Evolutionary conservation across 805 yeast genomes (phyloP), one percentile per base, ranked within the genome.

Genomic region (Schwanniomyces polymorphus): DNA sequence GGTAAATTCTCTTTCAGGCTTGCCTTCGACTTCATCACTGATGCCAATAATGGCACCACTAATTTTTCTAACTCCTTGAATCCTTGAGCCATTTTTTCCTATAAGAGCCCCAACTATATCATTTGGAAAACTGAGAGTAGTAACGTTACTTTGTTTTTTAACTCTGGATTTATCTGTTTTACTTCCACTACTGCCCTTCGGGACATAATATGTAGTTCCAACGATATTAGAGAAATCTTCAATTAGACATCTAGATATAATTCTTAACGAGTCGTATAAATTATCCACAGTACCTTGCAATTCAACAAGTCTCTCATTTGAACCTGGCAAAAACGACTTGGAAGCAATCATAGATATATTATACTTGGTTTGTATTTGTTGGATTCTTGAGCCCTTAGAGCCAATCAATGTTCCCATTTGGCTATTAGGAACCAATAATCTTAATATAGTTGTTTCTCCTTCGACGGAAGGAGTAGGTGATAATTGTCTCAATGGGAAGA

Each of bases 401-500:
- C 97, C 97, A 61, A 91, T 90, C 40, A 91, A 79, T 7, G 95
- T 84, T 34, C 97, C 96, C 82, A 90, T 84, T 63, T 89, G 96
- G 43, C 84, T 77, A 65, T 90, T 89, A 35, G 97, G 90, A 49
- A 90, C 76, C 52, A 91, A 72, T 40, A 91, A 72, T 60, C 97
- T 78, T 57, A 90, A 65, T 29, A 81, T 74, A 5, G 76, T 69
- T 29, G 80, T 76, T 42, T 79, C 74, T 25, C 81, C 82, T 38
- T 76, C 77, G 27, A 78, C 69, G 23, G 75, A 64, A 6, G 82
- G 78, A 43, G 80, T 69, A 45, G 78, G 74, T 60, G 80, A 72
- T 59, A 83, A 71, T 58, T 83, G 78, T 63, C 81, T 82, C 55
- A 80, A 70, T 42, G 87, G 88, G 69, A 79, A 81, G 54, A 69